Percentiles rank a stretch among this genome's conserved stretches.
phyloP scores from a whole-genome alignment of 257 asterid genomes.

The Echium plantagineum region DNA sequence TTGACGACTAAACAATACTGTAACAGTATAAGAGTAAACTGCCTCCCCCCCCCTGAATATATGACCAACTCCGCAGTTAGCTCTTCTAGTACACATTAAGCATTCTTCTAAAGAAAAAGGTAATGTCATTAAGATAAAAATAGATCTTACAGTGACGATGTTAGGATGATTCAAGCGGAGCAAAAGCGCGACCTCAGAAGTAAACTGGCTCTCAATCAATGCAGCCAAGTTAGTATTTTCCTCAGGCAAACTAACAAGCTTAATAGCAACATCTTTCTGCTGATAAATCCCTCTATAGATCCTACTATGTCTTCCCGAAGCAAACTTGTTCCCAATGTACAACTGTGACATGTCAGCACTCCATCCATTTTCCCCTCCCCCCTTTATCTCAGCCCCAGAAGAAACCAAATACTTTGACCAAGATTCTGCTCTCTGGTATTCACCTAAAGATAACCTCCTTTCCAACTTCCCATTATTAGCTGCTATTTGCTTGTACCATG shows the following conservation, averaged over 20 bases:
- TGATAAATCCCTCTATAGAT: slow-evolving; percentile 83
- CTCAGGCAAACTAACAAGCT: slow-evolving; percentile 89
- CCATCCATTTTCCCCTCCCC: slow-evolving; percentile 72
- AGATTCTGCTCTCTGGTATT: slow-evolving; percentile 77
- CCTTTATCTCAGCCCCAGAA: slow-evolving; percentile 71
- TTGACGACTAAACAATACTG: too few relatives aligned
- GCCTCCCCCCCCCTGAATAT: too few relatives aligned
- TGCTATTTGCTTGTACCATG: slow-evolving; percentile 67
- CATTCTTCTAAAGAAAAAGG: too few relatives aligned
- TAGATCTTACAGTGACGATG: slow-evolving; percentile 65
- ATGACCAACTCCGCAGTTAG: too few relatives aligned
- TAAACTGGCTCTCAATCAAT: slow-evolving; percentile 78
- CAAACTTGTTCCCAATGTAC: slow-evolving; percentile 84
- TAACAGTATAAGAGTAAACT: too few relatives aligned
- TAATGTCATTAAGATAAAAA: neutral
- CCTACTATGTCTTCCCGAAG: slow-evolving; percentile 89
- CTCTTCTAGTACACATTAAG: too few relatives aligned
- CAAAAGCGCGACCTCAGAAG: slow-evolving; percentile 77
- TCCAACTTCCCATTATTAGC: slow-evolving; percentile 69
- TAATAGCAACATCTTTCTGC: slow-evolving; percentile 83
- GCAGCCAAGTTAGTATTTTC: slow-evolving; percentile 91
- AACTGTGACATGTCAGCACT: slow-evolving; percentile 96
- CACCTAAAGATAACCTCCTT: slow-evolving; percentile 84
- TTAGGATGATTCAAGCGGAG: slow-evolving; percentile 79
- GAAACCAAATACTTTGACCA: slow-evolving; percentile 93